phyloP scores from a whole-genome alignment of 139 green algal species.

The Zygnema circumcarinatum region DNA sequence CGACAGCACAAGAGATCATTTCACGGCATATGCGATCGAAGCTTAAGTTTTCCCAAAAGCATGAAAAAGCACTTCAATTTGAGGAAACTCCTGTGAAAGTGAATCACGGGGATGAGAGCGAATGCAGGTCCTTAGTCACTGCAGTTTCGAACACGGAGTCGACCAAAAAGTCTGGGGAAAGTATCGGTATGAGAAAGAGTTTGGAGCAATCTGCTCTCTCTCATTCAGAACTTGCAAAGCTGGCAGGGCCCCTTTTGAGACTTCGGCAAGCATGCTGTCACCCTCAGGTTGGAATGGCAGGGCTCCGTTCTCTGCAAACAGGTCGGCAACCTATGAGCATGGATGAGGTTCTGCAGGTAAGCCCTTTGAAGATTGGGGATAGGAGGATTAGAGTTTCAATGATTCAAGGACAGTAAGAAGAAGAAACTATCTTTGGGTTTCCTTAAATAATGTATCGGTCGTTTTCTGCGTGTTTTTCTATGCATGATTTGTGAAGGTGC shows the following conservation, averaged over 20 bases:
- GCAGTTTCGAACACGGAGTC: not conserved
- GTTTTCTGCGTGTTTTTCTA: no score
- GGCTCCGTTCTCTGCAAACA: conserved; percentile 68
- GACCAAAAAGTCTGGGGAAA: not conserved
- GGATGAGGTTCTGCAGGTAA: conserved; percentile 78
- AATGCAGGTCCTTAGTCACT: not conserved
- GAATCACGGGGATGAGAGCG: not conserved
- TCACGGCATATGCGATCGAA: not conserved
- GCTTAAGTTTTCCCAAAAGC: not conserved
- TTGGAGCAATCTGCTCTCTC: not conserved
- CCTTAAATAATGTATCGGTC: no score
- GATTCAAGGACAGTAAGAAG: no score
- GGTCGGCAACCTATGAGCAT: conserved; percentile 78
- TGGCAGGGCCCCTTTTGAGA: conserved; percentile 69
- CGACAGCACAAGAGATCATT: conserved; percentile 67
- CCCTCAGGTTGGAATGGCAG: conserved; percentile 81
- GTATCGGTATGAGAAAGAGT: not conserved
- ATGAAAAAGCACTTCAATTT: conserved; percentile 7
- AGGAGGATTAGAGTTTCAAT: no score
- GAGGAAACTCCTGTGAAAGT: not conserved
- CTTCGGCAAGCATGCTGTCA: conserved; percentile 92
- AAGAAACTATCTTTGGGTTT: no score
- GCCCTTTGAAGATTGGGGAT: no score
- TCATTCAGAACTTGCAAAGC: not conserved
- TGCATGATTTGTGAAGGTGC: conserved; percentile 46